phyloP scores from a whole-genome alignment of 2,329 filamentous ascomycete species.

The Aureobasidium melanogenum region DNA sequence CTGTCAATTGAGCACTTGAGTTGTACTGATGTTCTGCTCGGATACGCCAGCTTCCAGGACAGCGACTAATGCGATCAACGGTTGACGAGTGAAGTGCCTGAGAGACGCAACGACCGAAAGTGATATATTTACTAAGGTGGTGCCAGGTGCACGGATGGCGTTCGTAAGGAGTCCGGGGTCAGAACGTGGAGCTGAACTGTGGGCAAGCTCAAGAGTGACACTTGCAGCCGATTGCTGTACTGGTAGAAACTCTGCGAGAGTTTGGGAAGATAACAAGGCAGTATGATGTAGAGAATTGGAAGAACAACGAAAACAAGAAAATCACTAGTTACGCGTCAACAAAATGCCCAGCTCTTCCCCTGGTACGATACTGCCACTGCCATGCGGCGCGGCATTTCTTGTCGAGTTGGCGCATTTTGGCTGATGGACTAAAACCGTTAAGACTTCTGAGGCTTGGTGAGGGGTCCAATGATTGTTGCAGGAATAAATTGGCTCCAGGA shows the following conservation, averaged over 20 bases:
- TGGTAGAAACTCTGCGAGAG: not conserved
- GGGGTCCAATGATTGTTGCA: not conserved
- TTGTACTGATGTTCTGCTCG: not conserved
- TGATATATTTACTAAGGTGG: not conserved
- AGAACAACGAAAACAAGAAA: not conserved
- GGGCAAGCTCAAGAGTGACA: not conserved
- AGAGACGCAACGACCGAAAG: not conserved
- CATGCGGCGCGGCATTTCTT: constrained; percentile 11
- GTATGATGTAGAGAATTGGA: not conserved
- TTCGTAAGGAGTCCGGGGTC: not conserved
- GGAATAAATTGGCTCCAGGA: constrained; percentile 2
- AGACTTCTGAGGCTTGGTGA: constrained; percentile 6
- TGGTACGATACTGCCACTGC: constrained; percentile 1
- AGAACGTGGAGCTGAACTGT: not conserved
- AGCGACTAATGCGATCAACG: not conserved
- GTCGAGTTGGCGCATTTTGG: constrained; percentile 7
- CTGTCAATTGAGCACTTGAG: not conserved
- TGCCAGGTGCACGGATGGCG: not conserved
- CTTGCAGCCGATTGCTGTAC: not conserved
- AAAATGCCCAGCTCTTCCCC: not conserved
- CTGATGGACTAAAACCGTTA: constrained; percentile 7
- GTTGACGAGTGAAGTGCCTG: not conserved
- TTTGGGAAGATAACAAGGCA: not conserved
- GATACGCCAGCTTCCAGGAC: not conserved
- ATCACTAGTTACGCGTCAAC: not conserved